Evolutionary conservation across 805 yeast species (phyloP), one percentile per base, ranked within the genome.

Genomic region (Sugiyamaella americana): DNA sequence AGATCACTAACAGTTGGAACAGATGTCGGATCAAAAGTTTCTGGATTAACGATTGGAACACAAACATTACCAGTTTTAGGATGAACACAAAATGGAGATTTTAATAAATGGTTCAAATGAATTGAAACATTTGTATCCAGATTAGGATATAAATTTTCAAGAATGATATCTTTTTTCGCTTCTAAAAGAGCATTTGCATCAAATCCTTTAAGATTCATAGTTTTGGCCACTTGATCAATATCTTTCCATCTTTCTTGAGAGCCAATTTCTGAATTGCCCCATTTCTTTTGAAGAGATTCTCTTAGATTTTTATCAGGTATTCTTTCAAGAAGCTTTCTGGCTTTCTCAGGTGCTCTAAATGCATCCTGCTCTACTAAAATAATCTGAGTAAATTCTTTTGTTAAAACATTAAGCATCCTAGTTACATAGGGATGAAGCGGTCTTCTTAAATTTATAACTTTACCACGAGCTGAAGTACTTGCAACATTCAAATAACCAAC

Each of bases 51-150:
- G 40, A 74, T 61, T 0, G 98, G 96, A 5, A 93, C 96, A 76
- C 98, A 93, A 2, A 93, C 85, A 58, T 86, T 84, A 5, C 96
- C 96, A 0, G 98, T 93, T 2, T 87, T 82, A 1, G 98, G 98
- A 64, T 93, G 98, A 37, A 93, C 81, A 69, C 98, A 91, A 63
- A 93, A 93, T 16, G 98, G 98, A 1, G 97, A 85, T 62, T 93
- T 93, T 57, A 93, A 75, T 66, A 93, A 80, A 70, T 93, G 98
- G 67, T 82, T 87, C 59, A 89, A 73, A 62, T 85, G 93, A 55
- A 82, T 76, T 5, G 98, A 84, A 30, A 93, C 98, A 64, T 89
- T 95, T 41, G 85, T 80, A 76, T 93, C 98, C 51, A 93, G 72
- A 58, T 96, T 76, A 37, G 98, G 98, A 64, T 91, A 91, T 70